These are phyloP conservation scores for Fusarium keratoplasticum DNA, from an alignment of 2,329 filamentous ascomycete genomes.

Conservation along the genomic window DNA sequence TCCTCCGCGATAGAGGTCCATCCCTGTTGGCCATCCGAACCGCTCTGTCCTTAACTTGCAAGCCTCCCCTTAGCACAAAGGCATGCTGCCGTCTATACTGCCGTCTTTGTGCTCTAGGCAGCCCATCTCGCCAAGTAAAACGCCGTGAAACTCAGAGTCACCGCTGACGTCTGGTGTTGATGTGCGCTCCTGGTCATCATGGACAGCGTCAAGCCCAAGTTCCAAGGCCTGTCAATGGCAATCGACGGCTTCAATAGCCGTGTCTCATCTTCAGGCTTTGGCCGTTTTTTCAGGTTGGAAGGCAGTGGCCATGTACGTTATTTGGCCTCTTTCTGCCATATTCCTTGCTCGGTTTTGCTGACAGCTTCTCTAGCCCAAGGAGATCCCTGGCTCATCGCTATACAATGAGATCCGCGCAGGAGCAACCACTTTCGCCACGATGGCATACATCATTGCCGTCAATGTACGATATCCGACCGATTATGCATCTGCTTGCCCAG, in stretches of 20 bases:
- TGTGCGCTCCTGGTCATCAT: slow-evolving; percentile 7
- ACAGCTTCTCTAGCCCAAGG: slow-evolving; percentile 45
- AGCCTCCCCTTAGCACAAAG: background rate
- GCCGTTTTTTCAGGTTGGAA: slow-evolving; percentile 29
- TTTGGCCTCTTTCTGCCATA: background rate
- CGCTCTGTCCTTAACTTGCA: background rate
- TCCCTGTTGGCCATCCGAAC: background rate
- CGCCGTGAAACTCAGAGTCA: background rate
- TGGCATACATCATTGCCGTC: slow-evolving; percentile 44
- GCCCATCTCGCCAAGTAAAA: background rate
- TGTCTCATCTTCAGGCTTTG: slow-evolving; percentile 19
- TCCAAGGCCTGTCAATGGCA: background rate
- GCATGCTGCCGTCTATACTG: background rate
- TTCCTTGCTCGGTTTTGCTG: background rate
- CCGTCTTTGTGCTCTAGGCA: background rate
- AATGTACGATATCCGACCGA: slow-evolving; percentile 22
- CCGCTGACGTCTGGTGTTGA: background rate
- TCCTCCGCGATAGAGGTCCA: background rate
- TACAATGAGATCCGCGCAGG: slow-evolving; percentile 73
- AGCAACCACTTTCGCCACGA: slow-evolving; percentile 61
- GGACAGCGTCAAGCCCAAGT: background rate
- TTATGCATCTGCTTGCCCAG: background rate
- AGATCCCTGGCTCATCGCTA: slow-evolving; percentile 68
- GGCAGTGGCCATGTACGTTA: slow-evolving; percentile 28
- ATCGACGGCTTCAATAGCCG: slow-evolving; percentile 8